Evolutionary conservation across 2,329 filamentous ascomycete genomes (phyloP).

Genomic region (Talaromyces sp.): DNA sequence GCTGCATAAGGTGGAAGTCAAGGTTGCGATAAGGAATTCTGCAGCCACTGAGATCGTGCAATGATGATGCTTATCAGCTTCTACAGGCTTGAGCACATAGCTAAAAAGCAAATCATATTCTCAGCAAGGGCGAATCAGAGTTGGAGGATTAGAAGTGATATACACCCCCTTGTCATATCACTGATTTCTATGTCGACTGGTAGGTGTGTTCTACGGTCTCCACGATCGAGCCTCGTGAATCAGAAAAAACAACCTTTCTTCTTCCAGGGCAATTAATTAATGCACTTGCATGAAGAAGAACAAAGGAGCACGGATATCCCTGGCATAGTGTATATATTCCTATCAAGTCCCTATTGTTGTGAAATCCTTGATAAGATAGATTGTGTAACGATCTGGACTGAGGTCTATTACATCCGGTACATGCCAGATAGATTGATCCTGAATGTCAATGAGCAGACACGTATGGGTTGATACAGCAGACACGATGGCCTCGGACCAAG

Average conservation of each 20-base stretch:
- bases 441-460: not conserved
- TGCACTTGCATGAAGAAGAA: not conserved
- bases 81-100: not conserved
- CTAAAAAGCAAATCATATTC: not conserved
- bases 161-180: not conserved
- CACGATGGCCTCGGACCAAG: not conserved
- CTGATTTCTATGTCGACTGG: not conserved
- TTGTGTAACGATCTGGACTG: not conserved
- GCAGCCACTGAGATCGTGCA: not conserved
- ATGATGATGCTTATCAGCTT: not conserved
- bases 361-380: not conserved
- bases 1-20: not conserved
- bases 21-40: constrained; percentile 7
- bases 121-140: not conserved
- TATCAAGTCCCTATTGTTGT: not conserved
- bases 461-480: not conserved
- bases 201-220: not conserved
- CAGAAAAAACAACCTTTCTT: not conserved
- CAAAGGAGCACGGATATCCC: not conserved
- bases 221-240: not conserved
- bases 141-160: not conserved
- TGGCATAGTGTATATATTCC: not conserved
- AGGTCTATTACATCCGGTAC: not conserved
- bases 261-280: not conserved
- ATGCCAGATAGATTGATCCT: not conserved